Percentiles rank a stretch among this genome's conserved stretches.
phyloP scores from a whole-genome alignment of 352 stramenopile species.

The Pythium dissotocum region DNA sequence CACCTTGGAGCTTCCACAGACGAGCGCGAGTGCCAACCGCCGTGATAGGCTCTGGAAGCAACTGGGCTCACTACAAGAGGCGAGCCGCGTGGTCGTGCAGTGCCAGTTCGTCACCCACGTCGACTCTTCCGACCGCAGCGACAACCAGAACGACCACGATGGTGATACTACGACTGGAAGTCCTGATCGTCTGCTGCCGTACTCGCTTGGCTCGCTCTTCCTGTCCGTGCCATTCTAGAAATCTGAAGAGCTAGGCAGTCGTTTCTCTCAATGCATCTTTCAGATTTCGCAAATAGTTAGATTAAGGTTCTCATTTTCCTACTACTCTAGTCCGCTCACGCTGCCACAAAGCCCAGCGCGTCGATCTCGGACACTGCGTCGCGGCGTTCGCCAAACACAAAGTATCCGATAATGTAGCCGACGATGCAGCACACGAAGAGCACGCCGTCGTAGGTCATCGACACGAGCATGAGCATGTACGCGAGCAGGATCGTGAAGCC shows the following conservation, averaged over 20 bases:
- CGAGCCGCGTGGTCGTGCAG: slow-evolving; percentile 67
- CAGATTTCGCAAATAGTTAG: background rate
- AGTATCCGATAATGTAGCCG: slow-evolving; percentile 68
- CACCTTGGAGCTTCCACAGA: slow-evolving; percentile 45
- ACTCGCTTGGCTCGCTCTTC: slow-evolving; percentile 52
- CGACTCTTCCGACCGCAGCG: slow-evolving; percentile 4
- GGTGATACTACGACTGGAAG: slow-evolving; percentile 18
- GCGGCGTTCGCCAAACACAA: slow-evolving; percentile 65
- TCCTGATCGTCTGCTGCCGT: slow-evolving; percentile 3
- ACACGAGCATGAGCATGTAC: slow-evolving; percentile 82
- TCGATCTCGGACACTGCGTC: slow-evolving; percentile 37
- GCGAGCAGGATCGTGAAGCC: slow-evolving; percentile 64
- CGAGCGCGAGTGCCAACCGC: background rate
- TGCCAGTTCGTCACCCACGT: slow-evolving; percentile 51
- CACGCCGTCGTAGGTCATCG: slow-evolving; percentile 77
- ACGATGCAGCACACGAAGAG: slow-evolving; percentile 55
- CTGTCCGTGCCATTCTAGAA: slow-evolving; percentile 57
- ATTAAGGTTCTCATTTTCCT: background rate
- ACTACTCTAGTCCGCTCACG: background rate
- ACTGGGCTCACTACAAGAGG: slow-evolving; percentile 67
- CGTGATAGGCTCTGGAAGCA: slow-evolving; percentile 67
- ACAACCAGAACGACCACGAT: slow-evolving; percentile 30
- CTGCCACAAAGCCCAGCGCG: slow-evolving; percentile 27
- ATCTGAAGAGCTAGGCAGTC: background rate
- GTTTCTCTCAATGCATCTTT: background rate